phyloP scores from a whole-genome alignment of 2,329 filamentous ascomycete genomes.

The Pseudocercospora vitis region DNA sequence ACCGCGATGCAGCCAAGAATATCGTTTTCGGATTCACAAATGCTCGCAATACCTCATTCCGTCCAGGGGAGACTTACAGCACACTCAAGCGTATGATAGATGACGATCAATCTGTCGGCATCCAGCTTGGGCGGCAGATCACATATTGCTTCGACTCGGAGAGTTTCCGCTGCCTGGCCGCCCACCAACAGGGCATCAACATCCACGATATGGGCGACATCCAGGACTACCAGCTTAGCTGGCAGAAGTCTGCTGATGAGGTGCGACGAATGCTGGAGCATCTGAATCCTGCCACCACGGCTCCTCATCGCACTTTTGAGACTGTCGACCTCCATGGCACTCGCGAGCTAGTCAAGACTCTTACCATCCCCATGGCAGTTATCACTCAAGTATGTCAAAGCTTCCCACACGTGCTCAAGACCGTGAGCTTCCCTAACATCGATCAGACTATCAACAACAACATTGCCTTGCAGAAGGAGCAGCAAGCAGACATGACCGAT shows the following conservation, averaged over 20 bases:
- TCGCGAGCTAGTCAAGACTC: neutral
- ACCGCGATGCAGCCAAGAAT: slow-evolving; percentile 3
- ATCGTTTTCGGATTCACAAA: neutral
- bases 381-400: neutral
- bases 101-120: neutral
- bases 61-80: neutral
- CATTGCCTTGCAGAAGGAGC: neutral
- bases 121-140: neutral
- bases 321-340: neutral
- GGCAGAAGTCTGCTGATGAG: slow-evolving; percentile 27
- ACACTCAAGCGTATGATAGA: neutral
- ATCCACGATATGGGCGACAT: slow-evolving; percentile 34
- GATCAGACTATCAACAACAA: slow-evolving; percentile 1
- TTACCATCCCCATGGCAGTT: neutral
- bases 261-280: neutral
- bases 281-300: neutral
- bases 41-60: neutral
- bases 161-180: slow-evolving; percentile 45
- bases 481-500: neutral
- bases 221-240: slow-evolving; percentile 40
- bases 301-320: neutral
- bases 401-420: neutral
- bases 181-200: slow-evolving; percentile 36
- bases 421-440: too few species aligned
- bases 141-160: slow-evolving; percentile 49